Conservation (phyloP, 2,329 filamentous ascomycete species). For the Nemania abortiva region DNA sequence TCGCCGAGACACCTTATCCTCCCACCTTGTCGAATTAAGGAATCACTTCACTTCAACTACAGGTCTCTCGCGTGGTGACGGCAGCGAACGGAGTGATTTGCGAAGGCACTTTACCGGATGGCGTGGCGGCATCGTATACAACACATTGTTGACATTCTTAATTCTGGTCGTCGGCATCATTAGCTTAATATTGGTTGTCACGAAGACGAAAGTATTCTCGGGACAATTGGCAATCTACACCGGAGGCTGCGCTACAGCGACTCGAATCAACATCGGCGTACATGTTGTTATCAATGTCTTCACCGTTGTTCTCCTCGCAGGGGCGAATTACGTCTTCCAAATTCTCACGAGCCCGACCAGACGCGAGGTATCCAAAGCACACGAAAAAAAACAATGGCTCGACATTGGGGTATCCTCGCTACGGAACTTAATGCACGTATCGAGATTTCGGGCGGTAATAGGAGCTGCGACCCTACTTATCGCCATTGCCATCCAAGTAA, state of each 20-base stretch:
- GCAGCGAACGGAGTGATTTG: conserved; percentile 49
- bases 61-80: conserved; percentile 40
- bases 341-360: conserved; percentile 67
- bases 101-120: conserved; percentile 57
- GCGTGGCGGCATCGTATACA: conserved; percentile 61
- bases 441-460: conserved; percentile 55
- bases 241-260: conserved; percentile 55
- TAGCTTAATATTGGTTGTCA: conserved; percentile 55
- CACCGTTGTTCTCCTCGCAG: conserved; percentile 58
- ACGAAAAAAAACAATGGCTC: conserved; percentile 61
- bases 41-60: conserved; percentile 49
- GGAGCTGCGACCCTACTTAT: conserved; percentile 56
- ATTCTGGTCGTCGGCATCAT: conserved; percentile 54
- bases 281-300: conserved; percentile 60
- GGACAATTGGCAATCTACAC: conserved; percentile 55
- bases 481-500: conserved; percentile 62
- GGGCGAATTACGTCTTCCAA: conserved; percentile 66
- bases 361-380: conserved; percentile 61
- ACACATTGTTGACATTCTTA: conserved; percentile 57
- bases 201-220: conserved; percentile 50
- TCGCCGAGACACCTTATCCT: conserved; percentile 49
- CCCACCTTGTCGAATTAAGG: conserved; percentile 54
- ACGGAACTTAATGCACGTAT: conserved; percentile 61
- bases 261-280: conserved; percentile 56
- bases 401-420: conserved; percentile 67